Evolutionary conservation across 768 basidiomycete genomes (phyloP), one percentile per base, ranked within the genome.

Genomic region (Udeniomyces megalosporus): DNA sequence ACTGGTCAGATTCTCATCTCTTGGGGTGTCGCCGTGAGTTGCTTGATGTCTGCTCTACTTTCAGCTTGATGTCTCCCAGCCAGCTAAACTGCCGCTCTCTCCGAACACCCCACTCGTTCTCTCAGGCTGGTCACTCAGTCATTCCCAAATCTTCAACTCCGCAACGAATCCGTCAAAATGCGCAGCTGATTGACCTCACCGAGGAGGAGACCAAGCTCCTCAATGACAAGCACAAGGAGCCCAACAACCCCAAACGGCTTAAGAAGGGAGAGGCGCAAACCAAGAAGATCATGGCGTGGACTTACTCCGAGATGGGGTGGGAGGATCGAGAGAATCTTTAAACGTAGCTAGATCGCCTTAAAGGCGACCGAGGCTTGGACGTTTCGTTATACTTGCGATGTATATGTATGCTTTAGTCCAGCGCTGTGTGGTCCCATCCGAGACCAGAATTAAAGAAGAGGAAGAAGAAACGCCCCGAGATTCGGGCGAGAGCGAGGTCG

Each of bases 1-100:
- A 76, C 86, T 2, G 88, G 87, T 0, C 86, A 91, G 72, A 84
- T 91, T 42, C 78, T 91, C 59, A 75, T 93, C 64, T 85, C 86
- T 0, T 92, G 87, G 87, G 84, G 81, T 14, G 80, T 74, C 42
- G 71, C 82, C 67, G 80, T 86, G 46, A 88, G 87, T 14, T 84
- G 82, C 72, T 34, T 35, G 2, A n/a, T n/a, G n/a, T n/a, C n/a
- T n/a, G n/a, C n/a, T n/a, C n/a, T n/a, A n/a, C n/a, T n/a, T n/a
- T n/a, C n/a, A n/a, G n/a, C n/a, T n/a, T n/a, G n/a, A n/a, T n/a
- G n/a, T n/a, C n/a, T n/a, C n/a, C n/a, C n/a, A n/a, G n/a, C n/a
- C n/a, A n/a, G n/a, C 38, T 42, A 8, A 8, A 42, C 17, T 42
- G 8, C 17, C 38, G 38, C 38, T 42, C 17, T 42, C 17, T 8